Evolutionary conservation across 805 yeast species (phyloP), one percentile per base, ranked within the genome.

Genomic region (Clavispora vitiphila): DNA sequence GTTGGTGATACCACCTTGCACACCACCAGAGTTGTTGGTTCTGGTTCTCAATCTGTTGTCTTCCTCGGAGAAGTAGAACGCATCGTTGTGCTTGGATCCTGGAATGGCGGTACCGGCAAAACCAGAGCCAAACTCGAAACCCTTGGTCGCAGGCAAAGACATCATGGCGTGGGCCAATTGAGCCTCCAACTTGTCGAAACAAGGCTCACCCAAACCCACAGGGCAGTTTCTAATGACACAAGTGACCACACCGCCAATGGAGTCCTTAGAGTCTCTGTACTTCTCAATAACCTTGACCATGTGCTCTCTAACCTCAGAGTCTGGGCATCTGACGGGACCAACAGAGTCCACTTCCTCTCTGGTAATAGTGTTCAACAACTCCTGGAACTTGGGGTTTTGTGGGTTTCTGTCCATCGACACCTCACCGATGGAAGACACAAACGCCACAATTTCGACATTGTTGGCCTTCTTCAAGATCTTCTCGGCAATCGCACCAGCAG

Each of bases 401-500:
- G 90, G 78, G 53, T 82, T 78, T 63, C 96, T 78, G 65, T 83
- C 74, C 77, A 93, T 83, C 53, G 83, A 68, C 38, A 86, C 73
- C 21, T 76, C 72, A 34, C 99, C 99, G 48, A 93, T 96, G 46
- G 86, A 84, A n/a, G 93, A 79, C 18, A 91, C 97, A 65, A 93
- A 93, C 0, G 97, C 99, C 37, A 93, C 96, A 56, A 93, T 87
- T 65, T 91, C 98, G 35, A 93, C 93, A 45, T 78, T 77, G 59
- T 84, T 81, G 41, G 86, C 84, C 54, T 83, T 80, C 37, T 68
- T 60, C 58, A 93, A 76, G 50, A 87, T 82, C 68, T 90, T 91
- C 65, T 93, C 99, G 38, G 99, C 99, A 64, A 93, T 81, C 39
- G 96, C 98, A 58, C 97, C 97, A 8, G 97, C 98, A 37, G 98